These are phyloP conservation scores for Phytophthora syringae DNA, from an alignment of 352 stramenopile species.

Conservation along the genomic window DNA sequence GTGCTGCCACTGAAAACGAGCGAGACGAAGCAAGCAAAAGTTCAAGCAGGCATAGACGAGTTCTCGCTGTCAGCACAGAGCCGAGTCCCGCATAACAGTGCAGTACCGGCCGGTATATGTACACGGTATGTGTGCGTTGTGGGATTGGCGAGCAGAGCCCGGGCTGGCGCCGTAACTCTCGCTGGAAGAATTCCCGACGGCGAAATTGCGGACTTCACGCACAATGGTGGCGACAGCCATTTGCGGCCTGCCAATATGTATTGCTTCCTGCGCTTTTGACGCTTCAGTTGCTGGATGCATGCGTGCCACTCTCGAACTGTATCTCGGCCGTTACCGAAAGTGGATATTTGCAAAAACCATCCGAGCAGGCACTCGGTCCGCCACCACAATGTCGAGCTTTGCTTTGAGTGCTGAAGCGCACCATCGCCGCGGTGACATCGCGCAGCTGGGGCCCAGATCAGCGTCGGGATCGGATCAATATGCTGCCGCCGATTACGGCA, in stretches of 20 bases:
- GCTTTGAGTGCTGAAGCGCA: not conserved
- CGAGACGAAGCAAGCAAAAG: constrained; percentile 29
- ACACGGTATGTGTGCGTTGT: not conserved
- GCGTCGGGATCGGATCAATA: constrained; percentile 4
- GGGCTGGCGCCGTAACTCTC: not conserved
- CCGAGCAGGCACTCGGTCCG: constrained; percentile 26
- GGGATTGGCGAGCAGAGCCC: not conserved
- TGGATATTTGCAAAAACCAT: constrained; percentile 30
- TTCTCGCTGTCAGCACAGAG: constrained; percentile 26
- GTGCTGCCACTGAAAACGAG: constrained; percentile 13
- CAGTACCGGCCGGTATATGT: too few relatives aligned
- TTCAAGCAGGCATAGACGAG: constrained; percentile 30
- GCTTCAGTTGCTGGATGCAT: constrained; percentile 31
- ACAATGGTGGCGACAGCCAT: not conserved
- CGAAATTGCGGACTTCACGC: constrained; percentile 1
- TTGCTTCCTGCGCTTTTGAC: not conserved
- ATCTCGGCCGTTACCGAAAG: constrained; percentile 13
- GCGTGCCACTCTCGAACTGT: constrained; percentile 26
- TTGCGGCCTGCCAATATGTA: too few relatives aligned
- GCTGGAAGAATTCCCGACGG: too few relatives aligned
- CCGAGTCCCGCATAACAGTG: constrained; percentile 14
- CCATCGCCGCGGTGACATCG: constrained; percentile 17
- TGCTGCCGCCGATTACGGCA: constrained; percentile 8
- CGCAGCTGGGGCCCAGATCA: constrained; percentile 25
- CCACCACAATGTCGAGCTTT: constrained; percentile 17